Conservation (phyloP, 495 filamentous ascomycete genomes). For the Hypoxylon fragiforme region DNA sequence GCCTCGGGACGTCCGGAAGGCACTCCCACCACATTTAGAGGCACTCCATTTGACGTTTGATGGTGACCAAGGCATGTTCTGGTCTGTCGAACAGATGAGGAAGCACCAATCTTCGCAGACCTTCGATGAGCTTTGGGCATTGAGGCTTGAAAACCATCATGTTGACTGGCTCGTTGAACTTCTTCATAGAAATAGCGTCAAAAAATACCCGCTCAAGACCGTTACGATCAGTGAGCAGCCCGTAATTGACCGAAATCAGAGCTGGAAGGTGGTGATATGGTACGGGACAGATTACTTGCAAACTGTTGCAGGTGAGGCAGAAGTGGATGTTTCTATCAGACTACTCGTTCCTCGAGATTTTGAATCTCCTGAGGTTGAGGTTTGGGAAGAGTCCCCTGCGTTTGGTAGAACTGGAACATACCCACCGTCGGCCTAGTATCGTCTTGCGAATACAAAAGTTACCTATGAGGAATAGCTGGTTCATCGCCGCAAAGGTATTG, state of each 20-base stretch:
- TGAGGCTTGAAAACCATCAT: background rate
- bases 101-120: background rate
- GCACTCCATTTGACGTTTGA: background rate
- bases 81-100: conserved; percentile 3
- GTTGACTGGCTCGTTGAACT: conserved; percentile 11
- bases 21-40: conserved; percentile 10
- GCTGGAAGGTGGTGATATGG: conserved; percentile 20
- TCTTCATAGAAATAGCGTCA: background rate
- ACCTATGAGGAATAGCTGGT: too few relatives aligned
- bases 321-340: conserved; percentile 7
- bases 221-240: background rate
- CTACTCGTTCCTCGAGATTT: conserved; percentile 9
- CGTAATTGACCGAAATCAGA: background rate
- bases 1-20: background rate
- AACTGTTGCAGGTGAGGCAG: background rate
- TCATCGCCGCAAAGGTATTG: too few relatives aligned
- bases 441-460: too few relatives aligned
- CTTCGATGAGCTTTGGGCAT: conserved; percentile 1
- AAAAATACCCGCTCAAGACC: background rate
- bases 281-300: conserved; percentile 9
- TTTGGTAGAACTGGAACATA: background rate
- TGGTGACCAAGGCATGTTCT: conserved; percentile 8
- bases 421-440: too few relatives aligned
- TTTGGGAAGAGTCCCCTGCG: background rate
- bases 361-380: background rate